Conservation (phyloP, 2,329 filamentous ascomycete genomes). For the Aspergillus caelatus region DNA sequence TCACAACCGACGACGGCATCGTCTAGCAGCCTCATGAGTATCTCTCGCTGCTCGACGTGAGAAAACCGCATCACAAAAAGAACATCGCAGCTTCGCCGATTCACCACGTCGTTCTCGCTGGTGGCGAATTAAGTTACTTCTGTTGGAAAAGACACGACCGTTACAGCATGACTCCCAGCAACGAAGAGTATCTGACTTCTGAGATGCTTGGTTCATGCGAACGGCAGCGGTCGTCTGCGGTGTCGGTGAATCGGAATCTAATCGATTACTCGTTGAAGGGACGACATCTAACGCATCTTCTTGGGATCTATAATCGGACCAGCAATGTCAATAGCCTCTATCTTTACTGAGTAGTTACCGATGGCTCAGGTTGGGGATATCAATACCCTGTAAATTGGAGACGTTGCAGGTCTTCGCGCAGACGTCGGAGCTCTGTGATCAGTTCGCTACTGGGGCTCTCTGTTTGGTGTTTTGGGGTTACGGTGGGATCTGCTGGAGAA, state of each 20-base stretch:
- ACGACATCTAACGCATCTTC: not conserved
- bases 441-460: not conserved
- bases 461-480: not conserved
- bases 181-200: not conserved
- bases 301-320: not conserved
- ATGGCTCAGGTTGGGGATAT: not conserved
- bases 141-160: slow-evolving; percentile 4
- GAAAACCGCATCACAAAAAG: slow-evolving; percentile 13
- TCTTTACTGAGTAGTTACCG: not conserved
- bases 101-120: slow-evolving; percentile 5
- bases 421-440: not conserved
- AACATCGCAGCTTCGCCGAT: slow-evolving; percentile 10
- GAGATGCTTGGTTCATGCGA: not conserved
- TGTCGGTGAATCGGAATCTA: not conserved
- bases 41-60: slow-evolving; percentile 6
- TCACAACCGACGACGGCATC: not conserved
- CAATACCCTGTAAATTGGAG: not conserved
- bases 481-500: not conserved
- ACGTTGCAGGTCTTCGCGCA: not conserved
- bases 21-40: slow-evolving; percentile 4
- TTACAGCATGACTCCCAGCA: slow-evolving; percentile 10
- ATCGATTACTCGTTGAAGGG: not conserved
- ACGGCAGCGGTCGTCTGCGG: not conserved
- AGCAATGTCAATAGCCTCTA: not conserved
- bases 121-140: slow-evolving; percentile 9